Conservation (phyloP, 169 alveolate genomes). For the Miamiensis avidus region DNA sequence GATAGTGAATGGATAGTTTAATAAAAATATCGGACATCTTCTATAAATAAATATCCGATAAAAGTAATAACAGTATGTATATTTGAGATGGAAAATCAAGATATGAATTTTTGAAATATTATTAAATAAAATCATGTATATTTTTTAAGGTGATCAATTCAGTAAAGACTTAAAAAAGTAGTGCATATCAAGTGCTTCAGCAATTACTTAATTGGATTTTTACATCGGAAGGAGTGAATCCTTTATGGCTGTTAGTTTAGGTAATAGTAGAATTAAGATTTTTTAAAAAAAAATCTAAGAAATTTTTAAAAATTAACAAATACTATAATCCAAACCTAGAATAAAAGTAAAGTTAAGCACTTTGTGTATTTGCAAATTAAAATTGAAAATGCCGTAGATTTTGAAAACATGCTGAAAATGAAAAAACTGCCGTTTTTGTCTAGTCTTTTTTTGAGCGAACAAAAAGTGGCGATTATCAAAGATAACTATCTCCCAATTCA, state of each 20-base stretch:
- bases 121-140: too few relatives aligned
- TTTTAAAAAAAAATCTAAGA: conserved; percentile 3
- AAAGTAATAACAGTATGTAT: too few relatives aligned
- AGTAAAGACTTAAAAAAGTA: background rate
- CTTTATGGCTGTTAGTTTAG: conserved; percentile 36
- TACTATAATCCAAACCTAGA: background rate
- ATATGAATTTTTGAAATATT: too few relatives aligned
- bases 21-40: too few relatives aligned
- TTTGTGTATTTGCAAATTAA: background rate
- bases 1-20: too few relatives aligned
- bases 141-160: background rate
- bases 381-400: background rate
- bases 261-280: conserved; percentile 3
- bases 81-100: too few relatives aligned
- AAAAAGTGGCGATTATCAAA: background rate
- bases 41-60: too few relatives aligned
- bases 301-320: too few relatives aligned
- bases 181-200: conserved; percentile 7
- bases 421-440: background rate
- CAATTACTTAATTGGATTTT: conserved; percentile 28
- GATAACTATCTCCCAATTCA: background rate
- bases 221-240: conserved; percentile 30
- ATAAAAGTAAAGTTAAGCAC: background rate
- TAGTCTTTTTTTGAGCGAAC: background rate
- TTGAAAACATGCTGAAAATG: background rate